phyloP scores from a whole-genome alignment of 2,329 filamentous ascomycete species.

The Kalmusia sp. region DNA sequence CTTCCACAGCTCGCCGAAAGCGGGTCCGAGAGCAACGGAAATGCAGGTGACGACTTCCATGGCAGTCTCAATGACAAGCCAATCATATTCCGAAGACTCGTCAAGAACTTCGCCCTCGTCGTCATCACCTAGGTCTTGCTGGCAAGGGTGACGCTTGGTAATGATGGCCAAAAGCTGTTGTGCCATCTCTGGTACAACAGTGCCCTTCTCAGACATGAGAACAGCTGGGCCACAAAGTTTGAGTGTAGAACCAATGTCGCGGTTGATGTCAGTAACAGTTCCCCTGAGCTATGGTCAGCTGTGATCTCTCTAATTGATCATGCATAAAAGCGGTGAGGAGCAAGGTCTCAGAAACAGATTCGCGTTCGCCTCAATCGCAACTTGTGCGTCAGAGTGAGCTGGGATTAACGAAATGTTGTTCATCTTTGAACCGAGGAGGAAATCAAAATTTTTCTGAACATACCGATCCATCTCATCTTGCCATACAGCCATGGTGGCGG shows the following conservation, averaged over 20 bases:
- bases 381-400: constrained; percentile 97
- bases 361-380: constrained; percentile 90
- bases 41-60: constrained; percentile 89
- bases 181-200: constrained; percentile 75
- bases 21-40: constrained; percentile 78
- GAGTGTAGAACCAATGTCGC: constrained; percentile 87
- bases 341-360: constrained; percentile 63
- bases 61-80: constrained; percentile 93
- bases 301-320: constrained; percentile 6
- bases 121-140: constrained; percentile 85
- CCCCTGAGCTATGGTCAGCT: constrained; percentile 61
- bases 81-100: constrained; percentile 94
- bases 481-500: constrained; percentile 85
- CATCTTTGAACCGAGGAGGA: constrained; percentile 66
- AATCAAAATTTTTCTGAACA: constrained; percentile 53
- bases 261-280: constrained; percentile 93
- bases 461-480: constrained; percentile 92
- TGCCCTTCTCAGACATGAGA: constrained; percentile 70
- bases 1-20: constrained; percentile 91
- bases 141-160: constrained; percentile 89
- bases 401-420: constrained; percentile 89
- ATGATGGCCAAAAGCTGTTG: constrained; percentile 80
- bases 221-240: constrained; percentile 90
- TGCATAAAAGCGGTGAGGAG: constrained; percentile 46
- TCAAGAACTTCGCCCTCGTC: constrained; percentile 70